Percentiles rank a stretch among this genome's conserved stretches.
phyloP scores from a whole-genome alignment of 2,329 filamentous ascomycete genomes.

The Emmonsiellopsis sp. region DNA sequence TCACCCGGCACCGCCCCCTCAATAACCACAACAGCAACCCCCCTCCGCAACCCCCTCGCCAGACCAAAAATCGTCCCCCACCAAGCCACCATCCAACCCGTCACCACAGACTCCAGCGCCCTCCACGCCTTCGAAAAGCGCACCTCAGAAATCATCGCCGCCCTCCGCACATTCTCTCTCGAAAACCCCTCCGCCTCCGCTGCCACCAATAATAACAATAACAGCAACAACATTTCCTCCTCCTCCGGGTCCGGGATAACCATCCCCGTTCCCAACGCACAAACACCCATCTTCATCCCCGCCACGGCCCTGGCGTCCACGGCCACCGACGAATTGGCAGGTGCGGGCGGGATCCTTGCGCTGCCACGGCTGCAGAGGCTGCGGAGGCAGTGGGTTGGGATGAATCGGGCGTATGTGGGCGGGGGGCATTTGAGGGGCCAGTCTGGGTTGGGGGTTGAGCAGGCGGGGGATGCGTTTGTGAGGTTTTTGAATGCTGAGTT shows the following conservation, averaged over 20 bases:
- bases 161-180: constrained; percentile 32
- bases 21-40: constrained; percentile 1
- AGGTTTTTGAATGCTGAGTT: constrained; percentile 37
- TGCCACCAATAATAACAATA: constrained; percentile 7
- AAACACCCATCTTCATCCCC: constrained; percentile 26
- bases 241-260: constrained; percentile 18
- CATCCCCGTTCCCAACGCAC: constrained; percentile 24
- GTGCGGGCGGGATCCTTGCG: constrained; percentile 30
- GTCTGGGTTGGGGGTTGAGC: constrained; percentile 22
- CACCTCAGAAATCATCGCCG: constrained; percentile 31
- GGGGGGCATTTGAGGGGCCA: constrained; percentile 26
- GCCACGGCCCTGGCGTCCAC: constrained; percentile 26
- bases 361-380: constrained; percentile 35
- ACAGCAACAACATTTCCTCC: background rate
- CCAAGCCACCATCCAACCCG: constrained; percentile 34
- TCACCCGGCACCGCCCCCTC: constrained; percentile 5
- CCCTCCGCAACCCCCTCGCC: constrained; percentile 8
- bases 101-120: constrained; percentile 29
- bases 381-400: constrained; percentile 37
- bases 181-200: constrained; percentile 28
- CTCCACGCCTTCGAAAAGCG: constrained; percentile 36
- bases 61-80: constrained; percentile 20
- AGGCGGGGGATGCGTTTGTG: constrained; percentile 36
- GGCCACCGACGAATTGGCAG: constrained; percentile 34
- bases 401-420: constrained; percentile 33